A percentile compares a stretch with the other conserved stretches of the same genome.
These are phyloP conservation scores for Combretum micranthum DNA, from an alignment of 345 rosid genomes.

Conservation along the genomic window DNA sequence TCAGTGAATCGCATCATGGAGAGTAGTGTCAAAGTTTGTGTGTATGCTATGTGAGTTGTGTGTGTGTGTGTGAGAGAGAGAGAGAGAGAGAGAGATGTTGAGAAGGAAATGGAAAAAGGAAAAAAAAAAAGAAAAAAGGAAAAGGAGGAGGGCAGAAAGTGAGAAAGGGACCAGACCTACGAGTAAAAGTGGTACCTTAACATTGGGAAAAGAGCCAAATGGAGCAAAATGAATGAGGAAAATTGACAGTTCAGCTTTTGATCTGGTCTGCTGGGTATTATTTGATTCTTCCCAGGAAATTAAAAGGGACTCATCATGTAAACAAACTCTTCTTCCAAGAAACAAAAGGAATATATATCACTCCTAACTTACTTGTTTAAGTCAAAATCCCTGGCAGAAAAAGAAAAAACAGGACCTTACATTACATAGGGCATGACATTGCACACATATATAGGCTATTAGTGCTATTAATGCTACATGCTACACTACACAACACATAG, in stretches of 20 bases:
- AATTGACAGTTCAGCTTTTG: slow-evolving; percentile 12
- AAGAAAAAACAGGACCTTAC: too few species aligned
- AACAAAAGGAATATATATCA: not conserved
- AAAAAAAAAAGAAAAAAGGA: slow-evolving; percentile 11
- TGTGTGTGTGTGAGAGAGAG: not conserved
- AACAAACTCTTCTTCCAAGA: slow-evolving; percentile 1
- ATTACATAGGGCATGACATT: too few species aligned
- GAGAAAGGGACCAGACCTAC: slow-evolving; percentile 67
- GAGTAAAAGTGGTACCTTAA: slow-evolving; percentile 39
- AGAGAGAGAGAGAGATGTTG: slow-evolving; percentile 3
- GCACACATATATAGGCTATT: too few species aligned
- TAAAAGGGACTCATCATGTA: slow-evolving; percentile 1
- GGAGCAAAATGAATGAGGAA: slow-evolving; percentile 16
- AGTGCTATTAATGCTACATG: too few species aligned
- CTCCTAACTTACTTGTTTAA: not conserved
- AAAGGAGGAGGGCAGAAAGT: slow-evolving; percentile 25
- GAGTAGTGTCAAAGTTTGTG: too few species aligned
- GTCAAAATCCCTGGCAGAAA: not conserved
- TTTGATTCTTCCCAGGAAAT: slow-evolving; percentile 3
- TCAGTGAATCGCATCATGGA: slow-evolving; percentile 62
- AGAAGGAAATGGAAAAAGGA: too few species aligned
- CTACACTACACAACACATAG: too few species aligned
- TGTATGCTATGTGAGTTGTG: too few species aligned
- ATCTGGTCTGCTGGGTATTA: slow-evolving; percentile 16
- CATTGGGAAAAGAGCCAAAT: slow-evolving; percentile 51